Evolutionary conservation across 164 flowering plant genomes (phyloP).

Genomic region (Tinospora cordifolia): DNA sequence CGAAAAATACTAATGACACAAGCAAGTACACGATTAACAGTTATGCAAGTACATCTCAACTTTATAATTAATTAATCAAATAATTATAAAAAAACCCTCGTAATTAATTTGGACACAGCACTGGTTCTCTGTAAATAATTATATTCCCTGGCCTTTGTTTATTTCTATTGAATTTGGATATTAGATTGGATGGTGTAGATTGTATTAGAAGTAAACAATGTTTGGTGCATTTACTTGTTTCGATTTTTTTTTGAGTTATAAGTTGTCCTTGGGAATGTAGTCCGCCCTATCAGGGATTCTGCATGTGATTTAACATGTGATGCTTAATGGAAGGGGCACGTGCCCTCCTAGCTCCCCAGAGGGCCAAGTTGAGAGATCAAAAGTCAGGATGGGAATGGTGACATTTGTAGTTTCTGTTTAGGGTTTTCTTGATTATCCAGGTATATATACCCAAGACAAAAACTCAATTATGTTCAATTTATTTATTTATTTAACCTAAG

Average conservation of each 20-base stretch:
- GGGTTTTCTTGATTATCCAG: too few species aligned
- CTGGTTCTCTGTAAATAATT: background rate
- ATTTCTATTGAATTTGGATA: background rate
- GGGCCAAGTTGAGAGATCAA: too few species aligned
- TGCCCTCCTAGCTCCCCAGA: slow-evolving; percentile 16
- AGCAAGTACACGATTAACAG: background rate
- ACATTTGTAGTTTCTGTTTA: too few species aligned
- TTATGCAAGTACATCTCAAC: background rate
- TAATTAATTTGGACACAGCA: background rate
- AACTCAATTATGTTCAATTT: too few species aligned
- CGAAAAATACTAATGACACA: background rate
- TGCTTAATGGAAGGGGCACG: slow-evolving; percentile 17
- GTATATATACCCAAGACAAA: too few species aligned
- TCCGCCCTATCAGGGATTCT: slow-evolving; percentile 19
- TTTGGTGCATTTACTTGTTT: background rate
- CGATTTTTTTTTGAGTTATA: background rate
- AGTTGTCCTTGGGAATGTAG: slow-evolving; percentile 11
- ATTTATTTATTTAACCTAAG: too few species aligned
- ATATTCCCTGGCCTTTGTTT: background rate
- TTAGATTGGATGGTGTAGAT: background rate
- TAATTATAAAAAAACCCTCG: background rate
- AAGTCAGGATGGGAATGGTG: too few species aligned
- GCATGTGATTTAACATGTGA: slow-evolving; percentile 32
- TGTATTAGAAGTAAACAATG: background rate
- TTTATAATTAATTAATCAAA: too few species aligned